Evolutionary conservation across 2,329 filamentous ascomycete species (phyloP).

Genomic region (Alternaria consortialis): DNA sequence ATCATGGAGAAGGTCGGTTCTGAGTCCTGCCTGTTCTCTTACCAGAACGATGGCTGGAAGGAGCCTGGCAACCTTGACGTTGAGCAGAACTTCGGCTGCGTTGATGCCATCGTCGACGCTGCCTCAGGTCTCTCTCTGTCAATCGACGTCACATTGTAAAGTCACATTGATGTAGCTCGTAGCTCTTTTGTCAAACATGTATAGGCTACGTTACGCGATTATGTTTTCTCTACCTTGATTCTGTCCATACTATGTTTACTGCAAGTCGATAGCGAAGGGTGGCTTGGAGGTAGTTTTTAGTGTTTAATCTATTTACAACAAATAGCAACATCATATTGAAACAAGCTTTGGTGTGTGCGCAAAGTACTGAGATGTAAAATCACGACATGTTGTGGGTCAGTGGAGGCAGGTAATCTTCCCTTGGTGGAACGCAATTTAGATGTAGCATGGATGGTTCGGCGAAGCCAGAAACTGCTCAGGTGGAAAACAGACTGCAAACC

Average conservation of each 20-base stretch:
- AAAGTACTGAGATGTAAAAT: not conserved
- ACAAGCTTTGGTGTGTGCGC: not conserved
- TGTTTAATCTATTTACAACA: slow-evolving; percentile 20
- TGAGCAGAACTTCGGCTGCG: slow-evolving; percentile 83
- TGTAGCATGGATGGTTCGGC: not conserved
- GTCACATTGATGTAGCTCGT: slow-evolving; percentile 7
- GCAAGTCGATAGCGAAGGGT: slow-evolving; percentile 19
- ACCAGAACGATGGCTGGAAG: slow-evolving; percentile 86
- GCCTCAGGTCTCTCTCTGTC: not conserved
- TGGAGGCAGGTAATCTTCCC: not conserved
- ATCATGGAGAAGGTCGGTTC: slow-evolving; percentile 73
- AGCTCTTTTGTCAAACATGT: slow-evolving; percentile 17
- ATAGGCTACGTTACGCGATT: not conserved
- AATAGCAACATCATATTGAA: not conserved
- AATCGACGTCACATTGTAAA: slow-evolving; percentile 2
- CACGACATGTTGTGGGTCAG: not conserved
- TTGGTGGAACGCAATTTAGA: not conserved
- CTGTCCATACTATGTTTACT: slow-evolving; percentile 1
- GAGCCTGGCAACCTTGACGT: slow-evolving; percentile 70
- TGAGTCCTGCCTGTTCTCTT: slow-evolving; percentile 83
- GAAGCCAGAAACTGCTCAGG: not conserved
- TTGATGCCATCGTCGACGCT: slow-evolving; percentile 53
- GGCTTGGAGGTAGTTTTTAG: slow-evolving; percentile 23
- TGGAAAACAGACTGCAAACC: not conserved
- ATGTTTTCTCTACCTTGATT: slow-evolving; percentile 3